Conservation (phyloP, 305 asterid genomes). For the Withania somnifera region DNA sequence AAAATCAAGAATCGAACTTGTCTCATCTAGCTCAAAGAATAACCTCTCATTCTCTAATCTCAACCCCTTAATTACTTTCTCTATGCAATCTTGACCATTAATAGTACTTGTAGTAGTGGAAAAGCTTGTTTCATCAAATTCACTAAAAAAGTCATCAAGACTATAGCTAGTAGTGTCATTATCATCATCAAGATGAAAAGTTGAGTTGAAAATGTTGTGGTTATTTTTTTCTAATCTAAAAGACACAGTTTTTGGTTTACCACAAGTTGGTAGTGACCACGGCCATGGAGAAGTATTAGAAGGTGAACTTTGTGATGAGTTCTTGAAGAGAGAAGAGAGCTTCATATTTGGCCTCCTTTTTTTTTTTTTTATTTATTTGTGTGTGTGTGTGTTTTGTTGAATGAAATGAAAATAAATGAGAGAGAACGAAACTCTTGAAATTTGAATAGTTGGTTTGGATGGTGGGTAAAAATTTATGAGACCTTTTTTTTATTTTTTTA, state of each 20-base stretch:
- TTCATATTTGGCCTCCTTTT: constrained; percentile 33
- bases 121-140: constrained; percentile 4
- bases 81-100: constrained; percentile 22
- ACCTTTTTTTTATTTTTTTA: neutral
- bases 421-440: neutral
- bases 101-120: constrained; percentile 5
- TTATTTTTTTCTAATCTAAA: constrained; percentile 22
- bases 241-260: constrained; percentile 44
- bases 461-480: neutral
- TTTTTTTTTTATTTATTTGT: no score
- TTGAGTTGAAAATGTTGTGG: constrained; percentile 22
- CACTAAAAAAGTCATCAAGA: constrained; percentile 3
- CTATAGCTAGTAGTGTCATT: neutral
- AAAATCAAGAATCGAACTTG: constrained; percentile 43
- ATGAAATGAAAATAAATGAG: neutral
- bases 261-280: constrained; percentile 61
- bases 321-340: constrained; percentile 46
- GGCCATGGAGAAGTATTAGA: constrained; percentile 16
- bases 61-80: constrained; percentile 34
- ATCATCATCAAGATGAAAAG: constrained; percentile 9
- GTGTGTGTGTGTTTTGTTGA: neutral
- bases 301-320: no score
- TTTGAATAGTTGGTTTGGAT: constrained; percentile 1
- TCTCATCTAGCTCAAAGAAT: constrained; percentile 58
- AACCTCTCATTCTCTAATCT: constrained; percentile 39